These are phyloP conservation scores for Aspergillus sclerotiicarbonarius DNA, from an alignment of 495 filamentous ascomycete species.

Conservation along the genomic window DNA sequence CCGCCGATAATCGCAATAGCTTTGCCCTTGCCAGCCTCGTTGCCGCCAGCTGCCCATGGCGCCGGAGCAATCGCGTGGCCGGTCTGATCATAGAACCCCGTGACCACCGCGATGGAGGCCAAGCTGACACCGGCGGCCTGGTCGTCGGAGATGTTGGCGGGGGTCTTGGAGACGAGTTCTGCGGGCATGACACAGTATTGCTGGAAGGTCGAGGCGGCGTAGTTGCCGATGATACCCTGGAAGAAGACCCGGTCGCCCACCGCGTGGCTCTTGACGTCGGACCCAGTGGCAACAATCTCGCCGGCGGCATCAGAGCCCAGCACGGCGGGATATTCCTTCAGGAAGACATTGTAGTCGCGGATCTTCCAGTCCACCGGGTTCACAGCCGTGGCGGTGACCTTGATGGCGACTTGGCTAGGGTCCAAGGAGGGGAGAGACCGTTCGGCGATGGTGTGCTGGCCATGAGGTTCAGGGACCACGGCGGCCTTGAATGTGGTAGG, in stretches of 20 bases:
- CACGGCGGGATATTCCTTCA: conserved; percentile 37
- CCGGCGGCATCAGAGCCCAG: conserved; percentile 43
- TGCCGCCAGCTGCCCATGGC: conserved; percentile 24
- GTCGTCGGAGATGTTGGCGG: conserved; percentile 33
- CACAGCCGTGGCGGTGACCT: conserved; percentile 45
- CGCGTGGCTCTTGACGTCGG: conserved; percentile 25
- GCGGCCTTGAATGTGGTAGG: conserved; percentile 18
- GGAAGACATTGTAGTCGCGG: conserved; percentile 27
- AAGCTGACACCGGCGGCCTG: conserved; percentile 43
- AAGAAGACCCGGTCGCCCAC: conserved; percentile 40
- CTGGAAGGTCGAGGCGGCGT: conserved; percentile 43
- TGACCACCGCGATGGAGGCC: conserved; percentile 30
- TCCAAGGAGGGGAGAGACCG: conserved; percentile 10
- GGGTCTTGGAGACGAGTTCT: conserved; percentile 29
- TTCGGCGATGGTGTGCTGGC: conserved; percentile 8
- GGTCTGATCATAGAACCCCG: conserved; percentile 30
- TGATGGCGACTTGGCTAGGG: conserved; percentile 22
- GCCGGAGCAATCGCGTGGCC: conserved; percentile 13
- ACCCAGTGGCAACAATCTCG: conserved; percentile 34
- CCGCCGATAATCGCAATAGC: conserved; percentile 47
- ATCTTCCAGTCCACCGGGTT: conserved; percentile 43
- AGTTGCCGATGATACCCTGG: conserved; percentile 25
- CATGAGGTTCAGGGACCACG: conserved; percentile 6
- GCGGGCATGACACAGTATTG: conserved; percentile 32
- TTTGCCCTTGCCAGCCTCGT: conserved; percentile 25